Percentiles rank a stretch among this genome's conserved stretches.
Evolutionary conservation across 1,139 yeast species (phyloP).

Genomic region (Insectozyma bohioensis): DNA sequence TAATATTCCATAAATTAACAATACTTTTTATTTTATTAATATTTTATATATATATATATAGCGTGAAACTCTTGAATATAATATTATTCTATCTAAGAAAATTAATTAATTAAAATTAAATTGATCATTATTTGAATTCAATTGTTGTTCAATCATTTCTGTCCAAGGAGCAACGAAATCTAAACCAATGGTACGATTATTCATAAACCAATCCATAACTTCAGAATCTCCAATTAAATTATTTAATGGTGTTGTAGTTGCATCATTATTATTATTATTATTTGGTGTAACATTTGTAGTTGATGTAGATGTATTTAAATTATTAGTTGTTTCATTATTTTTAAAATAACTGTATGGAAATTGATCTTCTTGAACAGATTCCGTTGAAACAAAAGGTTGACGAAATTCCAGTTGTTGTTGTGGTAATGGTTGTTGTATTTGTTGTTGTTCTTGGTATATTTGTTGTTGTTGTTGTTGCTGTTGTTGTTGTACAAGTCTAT

Average conservation of each 20-base stretch:
- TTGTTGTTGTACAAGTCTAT: background rate
- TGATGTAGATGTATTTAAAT: too few species aligned
- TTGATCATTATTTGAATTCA: constrained; percentile 37
- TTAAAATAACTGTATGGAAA: too few species aligned
- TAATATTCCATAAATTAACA: constrained; percentile 12
- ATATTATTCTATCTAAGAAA: too few species aligned
- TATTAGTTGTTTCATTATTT: too few species aligned
- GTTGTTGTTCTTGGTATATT: constrained; percentile 1
- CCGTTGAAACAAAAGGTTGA: too few species aligned
- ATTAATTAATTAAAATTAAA: constrained; percentile 29
- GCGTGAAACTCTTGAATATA: too few species aligned
- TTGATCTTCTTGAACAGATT: too few species aligned
- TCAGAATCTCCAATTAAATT: constrained; percentile 51
- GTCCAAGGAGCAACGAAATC: constrained; percentile 91
- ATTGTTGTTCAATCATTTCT: constrained; percentile 72
- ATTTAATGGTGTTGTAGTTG: constrained; percentile 18
- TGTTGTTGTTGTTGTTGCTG: constrained; percentile 3
- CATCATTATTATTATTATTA: background rate
- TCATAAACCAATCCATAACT: constrained; percentile 71
- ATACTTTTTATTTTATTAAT: too few species aligned
- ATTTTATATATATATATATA: too few species aligned
- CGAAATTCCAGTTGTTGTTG: background rate
- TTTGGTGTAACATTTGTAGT: too few species aligned
- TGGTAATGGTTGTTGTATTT: background rate
- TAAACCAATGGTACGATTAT: constrained; percentile 65